These are phyloP conservation scores for Pascua guehoae DNA, from an alignment of 1,284 basidiomycete genomes.

Conservation along the genomic window DNA sequence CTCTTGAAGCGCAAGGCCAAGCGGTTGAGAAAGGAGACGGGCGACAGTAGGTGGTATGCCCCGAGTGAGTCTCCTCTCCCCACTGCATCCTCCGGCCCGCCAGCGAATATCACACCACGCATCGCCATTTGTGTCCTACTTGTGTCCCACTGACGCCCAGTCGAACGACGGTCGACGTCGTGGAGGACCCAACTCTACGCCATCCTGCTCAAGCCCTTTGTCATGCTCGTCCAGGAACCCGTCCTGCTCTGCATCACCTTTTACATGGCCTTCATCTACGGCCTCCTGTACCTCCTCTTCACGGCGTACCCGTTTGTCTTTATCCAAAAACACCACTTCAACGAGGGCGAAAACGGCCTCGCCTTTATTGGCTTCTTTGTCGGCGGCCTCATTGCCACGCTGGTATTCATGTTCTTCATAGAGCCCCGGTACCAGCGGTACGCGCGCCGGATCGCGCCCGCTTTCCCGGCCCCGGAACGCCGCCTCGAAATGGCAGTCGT, in stretches of 20 bases:
- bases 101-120: too few relatives aligned
- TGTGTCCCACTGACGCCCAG: not conserved
- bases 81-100: too few relatives aligned
- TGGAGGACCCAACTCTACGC: constrained; percentile 49
- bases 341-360: constrained; percentile 51
- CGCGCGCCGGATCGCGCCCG: constrained; percentile 27
- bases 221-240: constrained; percentile 67
- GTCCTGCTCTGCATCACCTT: constrained; percentile 68
- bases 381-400: constrained; percentile 42
- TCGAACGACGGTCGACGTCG: constrained; percentile 16
- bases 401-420: constrained; percentile 29
- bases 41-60: constrained; percentile 61
- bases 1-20: constrained; percentile 57
- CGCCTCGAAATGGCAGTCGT: constrained; percentile 40
- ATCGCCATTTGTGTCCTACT: not conserved
- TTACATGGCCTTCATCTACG: constrained; percentile 57
- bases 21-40: constrained; percentile 58
- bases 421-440: constrained; percentile 30
- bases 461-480: constrained; percentile 31
- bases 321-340: constrained; percentile 51
- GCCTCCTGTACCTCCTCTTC: constrained; percentile 44
- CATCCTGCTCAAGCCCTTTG: constrained; percentile 60
- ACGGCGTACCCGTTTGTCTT: constrained; percentile 53
- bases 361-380: constrained; percentile 54
- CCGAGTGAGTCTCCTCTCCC: constrained; percentile 38